These are phyloP conservation scores for Russula emetica DNA, from an alignment of 768 basidiomycete genomes.

Conservation along the genomic window DNA sequence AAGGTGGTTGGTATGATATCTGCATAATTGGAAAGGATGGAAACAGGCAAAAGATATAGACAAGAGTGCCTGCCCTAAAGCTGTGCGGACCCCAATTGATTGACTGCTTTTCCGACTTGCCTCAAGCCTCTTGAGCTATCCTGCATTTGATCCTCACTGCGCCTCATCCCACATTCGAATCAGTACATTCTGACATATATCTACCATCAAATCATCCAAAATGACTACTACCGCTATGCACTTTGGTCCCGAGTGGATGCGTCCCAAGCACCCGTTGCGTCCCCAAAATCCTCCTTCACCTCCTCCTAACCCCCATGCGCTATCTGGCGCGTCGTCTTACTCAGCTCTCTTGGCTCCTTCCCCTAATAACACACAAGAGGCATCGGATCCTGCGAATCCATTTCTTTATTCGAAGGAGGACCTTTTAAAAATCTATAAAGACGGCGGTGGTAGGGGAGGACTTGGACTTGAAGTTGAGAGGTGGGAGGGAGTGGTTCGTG, in stretches of 20 bases:
- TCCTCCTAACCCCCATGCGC: slow-evolving; percentile 38
- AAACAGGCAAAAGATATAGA: neutral
- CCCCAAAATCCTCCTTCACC: slow-evolving; percentile 61
- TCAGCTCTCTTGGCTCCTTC: slow-evolving; percentile 63
- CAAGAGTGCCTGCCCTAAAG: slow-evolving; percentile 25
- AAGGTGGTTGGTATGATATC: neutral
- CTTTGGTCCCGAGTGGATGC: slow-evolving; percentile 93
- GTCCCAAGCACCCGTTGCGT: slow-evolving; percentile 62
- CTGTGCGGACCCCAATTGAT: slow-evolving; percentile 9
- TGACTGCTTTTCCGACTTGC: neutral
- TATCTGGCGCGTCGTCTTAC: slow-evolving; percentile 58
- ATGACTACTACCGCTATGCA: slow-evolving; percentile 71
- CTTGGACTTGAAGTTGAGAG: slow-evolving; percentile 83
- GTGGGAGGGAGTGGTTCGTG: slow-evolving; percentile 85
- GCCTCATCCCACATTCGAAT: slow-evolving; percentile 15
- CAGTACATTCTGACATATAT: neutral
- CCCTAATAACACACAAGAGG: slow-evolving; percentile 47
- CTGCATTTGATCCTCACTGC: neutral
- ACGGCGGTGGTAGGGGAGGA: slow-evolving; percentile 66
- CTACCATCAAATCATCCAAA: slow-evolving; percentile 30
- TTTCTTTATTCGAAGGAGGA: slow-evolving; percentile 87
- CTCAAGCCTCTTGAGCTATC: slow-evolving; percentile 16
- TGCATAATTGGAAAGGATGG: neutral
- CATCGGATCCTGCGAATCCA: slow-evolving; percentile 64
- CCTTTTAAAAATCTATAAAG: slow-evolving; percentile 76